A percentile compares a stretch with the other conserved stretches of the same genome.
Conservation (phyloP, 768 basidiomycete genomes). For the Neoboletus brunneissimus region DNA sequence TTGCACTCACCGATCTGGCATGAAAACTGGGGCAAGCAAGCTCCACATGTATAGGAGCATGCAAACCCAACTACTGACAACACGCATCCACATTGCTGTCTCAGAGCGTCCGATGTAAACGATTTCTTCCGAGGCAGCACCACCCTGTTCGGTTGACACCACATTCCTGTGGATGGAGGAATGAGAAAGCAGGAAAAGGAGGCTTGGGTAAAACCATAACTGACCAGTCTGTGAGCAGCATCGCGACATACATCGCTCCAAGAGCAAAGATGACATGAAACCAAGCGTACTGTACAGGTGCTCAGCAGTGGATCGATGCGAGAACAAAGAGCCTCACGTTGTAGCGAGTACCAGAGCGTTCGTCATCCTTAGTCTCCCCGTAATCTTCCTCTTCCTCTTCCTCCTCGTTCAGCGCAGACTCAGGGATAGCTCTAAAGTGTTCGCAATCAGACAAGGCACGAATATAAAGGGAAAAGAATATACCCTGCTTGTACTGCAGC, state of each 20-base stretch:
- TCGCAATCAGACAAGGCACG: neutral
- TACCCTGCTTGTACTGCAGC: slow-evolving; percentile 97
- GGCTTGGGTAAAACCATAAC: slow-evolving; percentile 28
- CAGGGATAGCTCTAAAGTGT: slow-evolving; percentile 74
- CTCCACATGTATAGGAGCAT: slow-evolving; percentile 85
- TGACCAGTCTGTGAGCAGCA: slow-evolving; percentile 95
- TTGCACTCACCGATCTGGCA: slow-evolving; percentile 77
- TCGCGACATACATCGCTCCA: slow-evolving; percentile 96
- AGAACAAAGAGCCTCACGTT: slow-evolving; percentile 55
- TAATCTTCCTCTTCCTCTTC: slow-evolving; percentile 70
- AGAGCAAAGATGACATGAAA: slow-evolving; percentile 98
- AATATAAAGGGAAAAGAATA: slow-evolving; percentile 18
- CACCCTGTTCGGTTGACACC: slow-evolving; percentile 53
- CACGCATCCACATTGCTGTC: slow-evolving; percentile 99
- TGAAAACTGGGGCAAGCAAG: slow-evolving; percentile 79
- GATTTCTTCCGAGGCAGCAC: slow-evolving; percentile 55
- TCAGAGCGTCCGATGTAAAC: slow-evolving; percentile 95
- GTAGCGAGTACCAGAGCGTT: slow-evolving; percentile 90
- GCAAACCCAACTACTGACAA: slow-evolving; percentile 95
- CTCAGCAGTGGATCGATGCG: neutral
- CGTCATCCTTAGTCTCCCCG: slow-evolving; percentile 84
- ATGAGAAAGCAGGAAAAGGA: neutral
- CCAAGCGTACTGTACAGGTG: slow-evolving; percentile 78
- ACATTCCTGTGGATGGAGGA: slow-evolving; percentile 56
- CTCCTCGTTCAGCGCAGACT: slow-evolving; percentile 82